These are phyloP conservation scores for Exophiala lecanii-corni DNA, from an alignment of 2,329 filamentous ascomycete species.

Conservation along the genomic window DNA sequence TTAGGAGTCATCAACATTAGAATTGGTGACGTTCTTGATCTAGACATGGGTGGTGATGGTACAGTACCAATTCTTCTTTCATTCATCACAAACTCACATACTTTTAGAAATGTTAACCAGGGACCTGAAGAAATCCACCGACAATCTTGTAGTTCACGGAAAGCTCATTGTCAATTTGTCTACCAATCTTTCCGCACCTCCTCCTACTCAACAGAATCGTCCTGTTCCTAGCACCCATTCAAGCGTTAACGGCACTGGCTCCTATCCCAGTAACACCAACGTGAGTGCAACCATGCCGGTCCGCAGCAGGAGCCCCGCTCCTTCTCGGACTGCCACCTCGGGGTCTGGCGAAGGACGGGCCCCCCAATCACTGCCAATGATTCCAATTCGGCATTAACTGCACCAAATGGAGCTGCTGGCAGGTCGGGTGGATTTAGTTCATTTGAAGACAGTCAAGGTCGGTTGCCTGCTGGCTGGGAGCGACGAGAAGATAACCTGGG, in stretches of 20 bases:
- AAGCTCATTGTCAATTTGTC: constrained; percentile 96
- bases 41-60: constrained; percentile 89
- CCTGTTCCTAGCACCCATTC: constrained; percentile 17
- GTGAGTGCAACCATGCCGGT: constrained; percentile 24
- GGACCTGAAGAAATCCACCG: constrained; percentile 95
- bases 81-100: constrained; percentile 2
- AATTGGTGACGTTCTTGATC: constrained; percentile 88
- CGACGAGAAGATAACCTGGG: constrained; percentile 91
- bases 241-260: constrained; percentile 20
- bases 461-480: constrained; percentile 91
- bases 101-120: constrained; percentile 85
- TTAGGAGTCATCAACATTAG: constrained; percentile 96
- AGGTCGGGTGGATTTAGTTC: constrained; percentile 67
- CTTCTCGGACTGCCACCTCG: constrained; percentile 30
- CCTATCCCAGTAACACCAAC: constrained; percentile 16
- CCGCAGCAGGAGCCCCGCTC: constrained; percentile 29
- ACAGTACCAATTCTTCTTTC: constrained; percentile 32
- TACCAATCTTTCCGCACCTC: constrained; percentile 66
- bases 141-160: constrained; percentile 95
- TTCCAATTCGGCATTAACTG: constrained; percentile 22
- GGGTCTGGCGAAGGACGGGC: constrained; percentile 26
- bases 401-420: constrained; percentile 34
- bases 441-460: constrained; percentile 93
- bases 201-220: constrained; percentile 22
- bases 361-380: constrained; percentile 35